Evolutionary conservation across 1,284 basidiomycete genomes (phyloP), one percentile per base, ranked within the genome.

Genomic region (Puccinia hordei): DNA sequence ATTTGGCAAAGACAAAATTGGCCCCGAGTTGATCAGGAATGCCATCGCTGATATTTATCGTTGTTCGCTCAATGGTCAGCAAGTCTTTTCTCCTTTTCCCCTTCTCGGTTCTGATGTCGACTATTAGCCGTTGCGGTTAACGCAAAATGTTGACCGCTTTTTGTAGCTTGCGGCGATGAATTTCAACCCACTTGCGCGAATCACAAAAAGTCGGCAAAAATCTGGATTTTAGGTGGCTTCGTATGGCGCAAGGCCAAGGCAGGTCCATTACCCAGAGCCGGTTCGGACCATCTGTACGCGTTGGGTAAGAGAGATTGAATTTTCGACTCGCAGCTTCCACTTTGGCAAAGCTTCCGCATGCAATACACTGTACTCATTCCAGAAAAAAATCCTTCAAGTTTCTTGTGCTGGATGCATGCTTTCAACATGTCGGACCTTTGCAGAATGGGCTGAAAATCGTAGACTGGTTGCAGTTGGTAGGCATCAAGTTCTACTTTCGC

Each of bases 1-100:
- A 27, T 78, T 78, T 24, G 63, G 76, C 24, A 78, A 49, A 61
- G 66, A 78, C 24, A 69, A 69, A 71, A 69, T 69, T 5, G 76
- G 76, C 19, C 76, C 76, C 22, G 76, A 78, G 66, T 71, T 78
- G 33, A 71, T 78, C 15, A n/a, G 76, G 38, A 78, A 78, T 51
- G 63, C 76, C 4, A 78, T 78, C 38, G 61, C 65, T 30, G 76
- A 78, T 24, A 59, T 78, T 44, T 78, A 68, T 68, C 63, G 65
- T 57, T 51, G 35, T 65, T 46, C 44, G 35, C 35, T 41, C 51
- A 46, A 66, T 68, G 57, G 63, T 77, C 22, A 66, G 63, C 27
- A 53, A 22, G 30, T 24, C 35, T 51, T 77, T 53, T 41, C 30
- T 35, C 8, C 12, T 51, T 8, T 49, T 59, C 1, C 33, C 19